These are phyloP conservation scores for Metschnikowia lachancei DNA, from an alignment of 805 yeast species.

Conservation along the genomic window DNA sequence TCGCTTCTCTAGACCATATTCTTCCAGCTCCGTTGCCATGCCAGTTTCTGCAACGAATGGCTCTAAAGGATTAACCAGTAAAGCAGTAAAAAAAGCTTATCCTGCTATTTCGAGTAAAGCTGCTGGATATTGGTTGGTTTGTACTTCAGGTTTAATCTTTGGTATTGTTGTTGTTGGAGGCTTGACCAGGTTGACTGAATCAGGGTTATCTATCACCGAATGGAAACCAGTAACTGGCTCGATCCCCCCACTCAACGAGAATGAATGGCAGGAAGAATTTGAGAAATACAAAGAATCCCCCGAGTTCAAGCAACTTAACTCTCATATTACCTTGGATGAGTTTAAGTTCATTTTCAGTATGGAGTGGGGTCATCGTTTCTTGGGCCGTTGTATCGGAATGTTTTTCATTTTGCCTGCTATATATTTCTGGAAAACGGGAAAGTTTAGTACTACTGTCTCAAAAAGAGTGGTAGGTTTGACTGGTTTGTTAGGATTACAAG, in stretches of 20 bases:
- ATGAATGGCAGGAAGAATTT: slow-evolving; percentile 86
- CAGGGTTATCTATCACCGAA: slow-evolving; percentile 93
- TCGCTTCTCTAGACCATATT: slow-evolving; percentile 8
- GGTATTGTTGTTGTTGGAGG: slow-evolving; percentile 98
- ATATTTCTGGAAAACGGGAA: slow-evolving; percentile 68
- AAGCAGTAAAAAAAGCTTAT: slow-evolving; percentile 4
- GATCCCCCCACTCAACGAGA: slow-evolving; percentile 77
- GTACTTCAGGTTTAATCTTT: slow-evolving; percentile 84
- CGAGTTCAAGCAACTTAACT: slow-evolving; percentile 84
- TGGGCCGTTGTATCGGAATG: slow-evolving; percentile 89
- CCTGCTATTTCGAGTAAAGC: slow-evolving; percentile 25
- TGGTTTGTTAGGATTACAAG: slow-evolving; percentile 83
- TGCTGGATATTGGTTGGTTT: slow-evolving; percentile 86
- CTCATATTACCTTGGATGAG: slow-evolving; percentile 86
- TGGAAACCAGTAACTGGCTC: slow-evolving; percentile 98
- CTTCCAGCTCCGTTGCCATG: slow-evolving; percentile 5
- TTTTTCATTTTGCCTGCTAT: slow-evolving; percentile 81
- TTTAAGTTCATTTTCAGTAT: slow-evolving; percentile 91
- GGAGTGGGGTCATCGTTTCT: slow-evolving; percentile 96
- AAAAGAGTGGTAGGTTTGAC: slow-evolving; percentile 69
- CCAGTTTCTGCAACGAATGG: not conserved
- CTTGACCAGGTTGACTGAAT: slow-evolving; percentile 88
- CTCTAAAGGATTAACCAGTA: not conserved
- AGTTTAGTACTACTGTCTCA: slow-evolving; percentile 57
- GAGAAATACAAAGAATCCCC: slow-evolving; percentile 80